Evolutionary conservation across 805 yeast species (phyloP).

Genomic region (Cyberlindnera subsufficiens): DNA sequence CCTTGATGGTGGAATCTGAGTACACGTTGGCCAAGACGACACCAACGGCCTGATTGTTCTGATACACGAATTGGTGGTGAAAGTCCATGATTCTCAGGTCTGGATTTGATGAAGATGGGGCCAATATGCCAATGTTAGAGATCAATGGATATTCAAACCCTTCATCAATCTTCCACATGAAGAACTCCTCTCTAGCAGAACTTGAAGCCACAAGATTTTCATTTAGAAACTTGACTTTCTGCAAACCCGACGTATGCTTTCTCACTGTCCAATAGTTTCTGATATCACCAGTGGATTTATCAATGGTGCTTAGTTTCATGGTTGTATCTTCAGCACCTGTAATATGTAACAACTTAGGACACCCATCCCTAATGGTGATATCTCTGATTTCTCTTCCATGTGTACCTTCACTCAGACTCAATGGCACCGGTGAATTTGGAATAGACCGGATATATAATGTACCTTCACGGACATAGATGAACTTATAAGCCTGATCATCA

Average conservation of each 20-base stretch:
- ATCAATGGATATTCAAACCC: slow-evolving; percentile 38
- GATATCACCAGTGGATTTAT: slow-evolving; percentile 34
- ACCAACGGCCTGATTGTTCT: slow-evolving; percentile 29
- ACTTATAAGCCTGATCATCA: slow-evolving; percentile 29
- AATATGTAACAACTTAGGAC: slow-evolving; percentile 38
- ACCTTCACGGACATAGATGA: slow-evolving; percentile 57
- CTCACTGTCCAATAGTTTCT: slow-evolving; percentile 55
- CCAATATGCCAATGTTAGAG: slow-evolving; percentile 43
- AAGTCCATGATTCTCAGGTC: slow-evolving; percentile 92
- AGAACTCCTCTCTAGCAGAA: slow-evolving; percentile 86
- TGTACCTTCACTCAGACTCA: slow-evolving; percentile 50
- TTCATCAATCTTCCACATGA: slow-evolving; percentile 62
- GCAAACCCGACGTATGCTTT: slow-evolving; percentile 86
- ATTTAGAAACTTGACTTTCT: slow-evolving; percentile 58
- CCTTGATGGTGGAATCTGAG: slow-evolving; percentile 73
- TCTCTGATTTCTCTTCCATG: slow-evolving; percentile 93
- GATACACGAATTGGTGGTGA: slow-evolving; percentile 38
- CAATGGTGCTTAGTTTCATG: slow-evolving; percentile 45
- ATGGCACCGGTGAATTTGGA: slow-evolving; percentile 22
- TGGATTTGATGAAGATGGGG: slow-evolving; percentile 54
- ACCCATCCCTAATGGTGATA: slow-evolving; percentile 45
- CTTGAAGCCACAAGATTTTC: slow-evolving; percentile 44
- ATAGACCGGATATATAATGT: slow-evolving; percentile 35
- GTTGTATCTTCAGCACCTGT: slow-evolving; percentile 91
- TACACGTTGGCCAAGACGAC: slow-evolving; percentile 65